A percentile compares a stretch with the other conserved stretches of the same genome.
Evolutionary conservation across 1,284 basidiomycete species (phyloP).

Genomic region (Tylopilus sp.): DNA sequence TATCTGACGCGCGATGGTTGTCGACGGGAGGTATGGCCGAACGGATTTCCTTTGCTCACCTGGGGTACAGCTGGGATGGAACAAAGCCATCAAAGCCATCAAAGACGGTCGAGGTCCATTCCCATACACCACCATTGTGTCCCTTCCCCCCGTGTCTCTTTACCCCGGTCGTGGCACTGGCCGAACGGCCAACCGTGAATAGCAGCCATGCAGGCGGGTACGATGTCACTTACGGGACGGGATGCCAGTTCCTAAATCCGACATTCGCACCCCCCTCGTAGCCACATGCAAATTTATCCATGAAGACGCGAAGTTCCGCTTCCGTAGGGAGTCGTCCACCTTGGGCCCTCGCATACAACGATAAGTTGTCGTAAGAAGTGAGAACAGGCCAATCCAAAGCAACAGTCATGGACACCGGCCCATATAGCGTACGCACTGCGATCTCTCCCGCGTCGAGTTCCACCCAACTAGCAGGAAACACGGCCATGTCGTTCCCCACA

Average conservation of each 20-base stretch:
- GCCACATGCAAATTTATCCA: conserved; percentile 63
- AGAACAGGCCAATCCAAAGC: conserved; percentile 87
- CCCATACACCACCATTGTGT: conserved; percentile 97
- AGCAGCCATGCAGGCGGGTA: not conserved
- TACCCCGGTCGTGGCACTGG: conserved; percentile 60
- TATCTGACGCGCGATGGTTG: conserved; percentile 49
- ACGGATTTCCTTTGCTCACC: conserved; percentile 38
- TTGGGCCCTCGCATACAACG: conserved; percentile 75
- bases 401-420: conserved; percentile 72
- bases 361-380: conserved; percentile 77
- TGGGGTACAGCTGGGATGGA: conserved; percentile 78
- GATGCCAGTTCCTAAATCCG: conserved; percentile 93
- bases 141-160: conserved; percentile 49
- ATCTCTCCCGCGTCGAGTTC: conserved; percentile 42
- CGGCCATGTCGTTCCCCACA: conserved; percentile 34
- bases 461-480: conserved; percentile 68
- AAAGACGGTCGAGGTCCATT: conserved; percentile 89
- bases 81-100: conserved; percentile 73
- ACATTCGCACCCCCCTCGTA: conserved; percentile 76
- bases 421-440: conserved; percentile 84
- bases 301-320: conserved; percentile 80
- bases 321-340: conserved; percentile 93
- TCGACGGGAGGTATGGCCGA: not conserved
- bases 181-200: conserved; percentile 5
- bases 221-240: conserved; percentile 65